phyloP scores from a whole-genome alignment of 2,329 filamentous ascomycete species.

The Westerdykella aurantiaca region DNA sequence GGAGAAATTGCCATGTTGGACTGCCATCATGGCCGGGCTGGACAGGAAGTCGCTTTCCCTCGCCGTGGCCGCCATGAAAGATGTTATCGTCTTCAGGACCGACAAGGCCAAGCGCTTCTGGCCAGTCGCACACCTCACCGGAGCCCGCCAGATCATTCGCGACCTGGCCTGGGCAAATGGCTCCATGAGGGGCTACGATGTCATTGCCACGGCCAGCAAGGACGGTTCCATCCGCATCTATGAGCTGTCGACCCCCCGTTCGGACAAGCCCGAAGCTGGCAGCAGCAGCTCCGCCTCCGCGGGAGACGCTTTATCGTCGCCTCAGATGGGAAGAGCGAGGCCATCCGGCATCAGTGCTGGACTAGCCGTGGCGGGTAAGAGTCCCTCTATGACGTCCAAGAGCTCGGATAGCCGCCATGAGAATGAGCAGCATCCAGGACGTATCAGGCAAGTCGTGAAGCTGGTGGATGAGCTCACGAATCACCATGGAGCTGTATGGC shows the following conservation, averaged over 20 bases:
- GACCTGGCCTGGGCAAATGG: slow-evolving; percentile 91
- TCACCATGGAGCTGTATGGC: slow-evolving; percentile 68
- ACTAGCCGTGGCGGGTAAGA: slow-evolving; percentile 39
- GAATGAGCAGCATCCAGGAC: slow-evolving; percentile 56
- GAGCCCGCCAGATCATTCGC: slow-evolving; percentile 71
- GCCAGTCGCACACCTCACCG: slow-evolving; percentile 67
- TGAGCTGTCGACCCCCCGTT: slow-evolving; percentile 58
- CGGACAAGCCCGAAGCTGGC: slow-evolving; percentile 37
- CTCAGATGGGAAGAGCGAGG: slow-evolving; percentile 17
- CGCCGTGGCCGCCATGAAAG: slow-evolving; percentile 79
- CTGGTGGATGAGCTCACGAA: slow-evolving; percentile 63
- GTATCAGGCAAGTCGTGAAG: slow-evolving; percentile 57
- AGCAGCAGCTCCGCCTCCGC: slow-evolving; percentile 18
- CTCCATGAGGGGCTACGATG: slow-evolving; percentile 82
- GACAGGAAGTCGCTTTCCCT: slow-evolving; percentile 72
- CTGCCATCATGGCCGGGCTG: slow-evolving; percentile 72
- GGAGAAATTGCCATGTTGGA: slow-evolving; percentile 74
- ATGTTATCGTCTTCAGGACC: slow-evolving; percentile 78
- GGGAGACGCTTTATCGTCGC: slow-evolving; percentile 18
- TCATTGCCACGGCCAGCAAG: slow-evolving; percentile 86
- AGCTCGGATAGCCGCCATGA: slow-evolving; percentile 47
- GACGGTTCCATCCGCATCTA: slow-evolving; percentile 90
- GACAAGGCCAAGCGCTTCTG: slow-evolving; percentile 73
- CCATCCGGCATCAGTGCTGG: slow-evolving; percentile 51
- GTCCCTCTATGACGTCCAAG: slow-evolving; percentile 14